A percentile compares a stretch with the other conserved stretches of the same genome.
phyloP scores from a whole-genome alignment of 2,329 filamentous ascomycete species.

The Xenoacremonium recifei region DNA sequence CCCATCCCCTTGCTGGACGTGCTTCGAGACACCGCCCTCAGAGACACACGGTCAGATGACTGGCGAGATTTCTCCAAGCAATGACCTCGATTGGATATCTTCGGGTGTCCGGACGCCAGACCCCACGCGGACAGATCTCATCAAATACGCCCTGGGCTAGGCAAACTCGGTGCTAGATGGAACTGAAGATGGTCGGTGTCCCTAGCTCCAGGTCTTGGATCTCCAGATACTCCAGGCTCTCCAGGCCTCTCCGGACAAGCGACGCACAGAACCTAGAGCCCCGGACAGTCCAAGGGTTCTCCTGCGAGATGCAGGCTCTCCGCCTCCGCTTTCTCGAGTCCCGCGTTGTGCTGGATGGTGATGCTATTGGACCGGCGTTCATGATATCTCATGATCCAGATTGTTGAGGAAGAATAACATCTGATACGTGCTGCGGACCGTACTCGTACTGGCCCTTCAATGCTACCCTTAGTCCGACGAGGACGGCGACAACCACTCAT shows the following conservation, averaged over 20 bases:
- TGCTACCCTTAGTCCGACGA: conserved; percentile 15
- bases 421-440: no score
- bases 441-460: no score
- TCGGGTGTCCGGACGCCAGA: conserved; percentile 10
- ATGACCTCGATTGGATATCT: conserved; percentile 10
- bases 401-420: conserved; percentile 21
- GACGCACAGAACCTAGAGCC: conserved; percentile 9
- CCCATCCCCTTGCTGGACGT: no score
- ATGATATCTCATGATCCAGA: conserved; percentile 14
- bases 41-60: conserved; percentile 13
- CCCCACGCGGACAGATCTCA: not conserved
- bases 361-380: conserved; percentile 16
- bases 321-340: conserved; percentile 14
- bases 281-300: conserved; percentile 13
- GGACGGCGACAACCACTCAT: no score
- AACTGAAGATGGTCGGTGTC: no score
- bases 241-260: conserved; percentile 10
- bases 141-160: not conserved
- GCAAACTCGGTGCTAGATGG: not conserved
- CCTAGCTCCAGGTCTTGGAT: not conserved
- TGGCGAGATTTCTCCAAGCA: conserved; percentile 12
- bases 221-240: not conserved
- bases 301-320: conserved; percentile 14
- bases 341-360: conserved; percentile 3
- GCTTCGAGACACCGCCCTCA: no score